phyloP scores from a whole-genome alignment of 768 basidiomycete genomes.

The Boletus rubroflammeus region DNA sequence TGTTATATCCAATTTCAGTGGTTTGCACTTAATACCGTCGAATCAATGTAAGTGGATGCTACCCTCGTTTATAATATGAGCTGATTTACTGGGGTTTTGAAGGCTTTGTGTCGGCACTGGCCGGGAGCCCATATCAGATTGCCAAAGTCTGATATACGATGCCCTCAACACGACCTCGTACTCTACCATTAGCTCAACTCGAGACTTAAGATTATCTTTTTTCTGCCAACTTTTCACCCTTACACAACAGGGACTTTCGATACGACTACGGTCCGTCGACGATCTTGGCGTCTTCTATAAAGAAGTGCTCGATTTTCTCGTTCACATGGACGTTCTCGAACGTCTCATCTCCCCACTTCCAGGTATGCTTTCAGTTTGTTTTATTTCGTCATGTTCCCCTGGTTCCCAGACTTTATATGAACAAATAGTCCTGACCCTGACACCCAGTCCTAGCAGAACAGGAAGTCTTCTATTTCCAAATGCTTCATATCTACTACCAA shows the following conservation, averaged over 20 bases:
- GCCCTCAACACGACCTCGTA: constrained; percentile 28
- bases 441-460: constrained; percentile 39
- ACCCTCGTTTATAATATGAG: not conserved
- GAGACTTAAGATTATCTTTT: constrained; percentile 38
- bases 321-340: constrained; percentile 35
- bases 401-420: not conserved
- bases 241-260: constrained; percentile 30
- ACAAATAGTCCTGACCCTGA: constrained; percentile 22
- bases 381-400: not conserved
- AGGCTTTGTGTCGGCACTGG: constrained; percentile 45
- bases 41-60: constrained; percentile 34
- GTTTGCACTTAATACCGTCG: constrained; percentile 37
- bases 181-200: constrained; percentile 18
- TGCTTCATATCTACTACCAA: constrained; percentile 40
- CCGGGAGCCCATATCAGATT: constrained; percentile 36
- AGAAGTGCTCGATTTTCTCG: constrained; percentile 31
- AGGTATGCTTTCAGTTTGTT: constrained; percentile 25
- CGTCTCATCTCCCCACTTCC: constrained; percentile 37
- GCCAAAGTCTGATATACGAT: constrained; percentile 29
- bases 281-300: constrained; percentile 34
- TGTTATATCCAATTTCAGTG: constrained; percentile 30
- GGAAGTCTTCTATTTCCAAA: constrained; percentile 42
- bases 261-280: constrained; percentile 27
- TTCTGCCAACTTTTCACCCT: constrained; percentile 34
- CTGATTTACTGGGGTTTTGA: constrained; percentile 2